phyloP scores from a whole-genome alignment of 148 eudicot genomes.

The Rhododendron molle region DNA sequence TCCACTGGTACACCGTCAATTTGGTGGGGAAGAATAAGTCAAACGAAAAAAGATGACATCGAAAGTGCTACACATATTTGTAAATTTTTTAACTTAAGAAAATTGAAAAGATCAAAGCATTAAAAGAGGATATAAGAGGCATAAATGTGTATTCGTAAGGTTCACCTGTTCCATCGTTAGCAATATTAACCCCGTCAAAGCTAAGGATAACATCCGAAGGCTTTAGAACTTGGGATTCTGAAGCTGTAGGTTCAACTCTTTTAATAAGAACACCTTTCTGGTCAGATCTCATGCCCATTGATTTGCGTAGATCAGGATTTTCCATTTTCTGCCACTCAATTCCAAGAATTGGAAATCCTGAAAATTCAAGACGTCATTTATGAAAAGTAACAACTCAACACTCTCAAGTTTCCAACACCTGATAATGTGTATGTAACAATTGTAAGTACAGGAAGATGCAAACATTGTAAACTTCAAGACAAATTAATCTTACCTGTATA shows the following conservation, averaged over 20 bases:
- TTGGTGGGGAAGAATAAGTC: neutral
- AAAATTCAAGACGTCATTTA: neutral
- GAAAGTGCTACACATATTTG: neutral
- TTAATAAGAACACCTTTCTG: constrained; percentile 44
- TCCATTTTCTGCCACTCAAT: constrained; percentile 54
- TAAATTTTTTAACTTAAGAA: neutral
- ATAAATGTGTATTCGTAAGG: neutral
- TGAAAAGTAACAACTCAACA: neutral
- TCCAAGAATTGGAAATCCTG: constrained; percentile 46
- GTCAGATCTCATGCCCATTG: constrained; percentile 37
- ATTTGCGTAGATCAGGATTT: constrained; percentile 39
- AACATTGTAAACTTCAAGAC: neutral
- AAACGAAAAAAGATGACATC: neutral
- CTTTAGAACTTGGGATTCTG: constrained; percentile 35
- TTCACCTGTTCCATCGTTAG: constrained; percentile 50
- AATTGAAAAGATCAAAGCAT: neutral
- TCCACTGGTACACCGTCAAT: neutral
- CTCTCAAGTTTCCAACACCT: neutral
- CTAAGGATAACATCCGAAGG: constrained; percentile 47
- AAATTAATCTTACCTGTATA: constrained; percentile 32
- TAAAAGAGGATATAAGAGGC: neutral
- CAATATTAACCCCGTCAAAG: constrained; percentile 41
- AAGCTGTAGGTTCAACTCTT: constrained; percentile 48
- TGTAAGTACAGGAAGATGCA: neutral
- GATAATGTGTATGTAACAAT: neutral